phyloP scores from a whole-genome alignment of 2,329 filamentous ascomycete genomes.

The Passalora sequoiae region DNA sequence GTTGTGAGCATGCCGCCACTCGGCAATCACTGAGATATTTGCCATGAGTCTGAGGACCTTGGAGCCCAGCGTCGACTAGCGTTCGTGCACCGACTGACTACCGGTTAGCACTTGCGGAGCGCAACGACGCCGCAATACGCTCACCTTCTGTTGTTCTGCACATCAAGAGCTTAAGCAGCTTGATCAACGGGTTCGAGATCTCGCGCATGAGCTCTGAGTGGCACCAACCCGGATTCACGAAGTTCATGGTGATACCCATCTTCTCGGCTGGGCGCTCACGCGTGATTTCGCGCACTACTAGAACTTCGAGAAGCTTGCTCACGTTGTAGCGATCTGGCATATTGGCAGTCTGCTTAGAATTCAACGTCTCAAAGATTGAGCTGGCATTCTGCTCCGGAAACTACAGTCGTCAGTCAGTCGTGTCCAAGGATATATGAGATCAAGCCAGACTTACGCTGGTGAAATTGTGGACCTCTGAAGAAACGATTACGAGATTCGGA shows the following conservation, averaged over 20 bases:
- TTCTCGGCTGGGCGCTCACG: slow-evolving; percentile 24
- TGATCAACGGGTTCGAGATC: slow-evolving; percentile 9
- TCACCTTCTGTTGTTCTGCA: slow-evolving; percentile 25
- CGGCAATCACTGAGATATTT: slow-evolving; percentile 37
- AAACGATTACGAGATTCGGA: slow-evolving; percentile 39
- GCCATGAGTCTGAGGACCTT: slow-evolving; percentile 37
- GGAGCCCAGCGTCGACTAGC: slow-evolving; percentile 37
- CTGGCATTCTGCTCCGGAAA: slow-evolving; percentile 33
- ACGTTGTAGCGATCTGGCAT: slow-evolving; percentile 42
- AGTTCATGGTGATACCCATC: slow-evolving; percentile 45
- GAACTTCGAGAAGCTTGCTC: slow-evolving; percentile 48
- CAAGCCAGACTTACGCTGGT: slow-evolving; percentile 32
- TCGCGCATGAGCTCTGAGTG: slow-evolving; percentile 42
- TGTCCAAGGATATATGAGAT: neutral
- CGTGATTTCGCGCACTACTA: slow-evolving; percentile 37
- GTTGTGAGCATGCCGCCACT: slow-evolving; percentile 21
- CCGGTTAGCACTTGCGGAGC: neutral
- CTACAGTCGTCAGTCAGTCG: slow-evolving; percentile 5
- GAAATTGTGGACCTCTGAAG: slow-evolving; percentile 42
- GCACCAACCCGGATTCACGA: slow-evolving; percentile 51
- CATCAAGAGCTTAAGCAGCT: slow-evolving; percentile 21
- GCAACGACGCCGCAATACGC: no score
- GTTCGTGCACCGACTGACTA: slow-evolving; percentile 37
- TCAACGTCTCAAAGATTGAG: slow-evolving; percentile 38
- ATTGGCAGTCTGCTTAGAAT: slow-evolving; percentile 32